Evolutionary conservation across 768 basidiomycete species (phyloP).

Genomic region (Russula sp.): DNA sequence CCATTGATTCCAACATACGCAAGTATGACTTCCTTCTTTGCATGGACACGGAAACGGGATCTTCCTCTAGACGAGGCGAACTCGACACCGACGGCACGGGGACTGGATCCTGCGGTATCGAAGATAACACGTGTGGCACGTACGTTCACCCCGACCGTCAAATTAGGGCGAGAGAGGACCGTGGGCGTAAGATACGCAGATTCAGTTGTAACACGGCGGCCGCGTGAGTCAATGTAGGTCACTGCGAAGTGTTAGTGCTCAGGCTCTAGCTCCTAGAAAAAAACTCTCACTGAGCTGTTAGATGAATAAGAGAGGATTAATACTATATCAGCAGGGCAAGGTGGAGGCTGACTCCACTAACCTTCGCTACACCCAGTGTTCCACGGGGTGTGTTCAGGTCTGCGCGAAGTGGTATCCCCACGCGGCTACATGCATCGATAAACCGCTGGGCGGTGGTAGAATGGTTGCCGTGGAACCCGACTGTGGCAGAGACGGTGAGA

Average conservation of each 20-base stretch:
- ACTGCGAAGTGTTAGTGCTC: conserved; percentile 37
- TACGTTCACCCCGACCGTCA: conserved; percentile 53
- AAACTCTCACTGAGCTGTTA: conserved; percentile 30
- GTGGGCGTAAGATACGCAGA: conserved; percentile 60
- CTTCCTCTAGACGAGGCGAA: conserved; percentile 38
- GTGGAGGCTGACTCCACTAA: conserved; percentile 28
- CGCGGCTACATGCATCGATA: conserved; percentile 44
- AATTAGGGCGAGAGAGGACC: conserved; percentile 58
- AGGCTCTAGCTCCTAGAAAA: not conserved
- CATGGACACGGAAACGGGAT: conserved; percentile 40
- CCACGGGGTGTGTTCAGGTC: conserved; percentile 56
- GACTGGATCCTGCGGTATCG: conserved; percentile 30
- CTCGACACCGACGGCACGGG: conserved; percentile 56
- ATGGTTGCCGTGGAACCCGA: conserved; percentile 50
- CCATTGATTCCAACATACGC: conserved; percentile 38
- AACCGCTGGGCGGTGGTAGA: conserved; percentile 46
- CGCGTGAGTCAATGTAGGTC: conserved; percentile 55
- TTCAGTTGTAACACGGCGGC: conserved; percentile 56
- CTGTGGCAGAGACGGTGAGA: conserved; percentile 22
- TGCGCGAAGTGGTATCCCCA: conserved; percentile 45
- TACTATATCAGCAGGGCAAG: not conserved
- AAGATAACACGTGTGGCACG: conserved; percentile 56
- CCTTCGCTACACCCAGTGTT: conserved; percentile 56
- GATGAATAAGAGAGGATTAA: not conserved
- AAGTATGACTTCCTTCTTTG: conserved; percentile 55